Evolutionary conservation across 192 early-diverging fungal genomes (phyloP), one percentile per base, ranked within the genome.

Genomic region (Anaeromyces robustus): DNA sequence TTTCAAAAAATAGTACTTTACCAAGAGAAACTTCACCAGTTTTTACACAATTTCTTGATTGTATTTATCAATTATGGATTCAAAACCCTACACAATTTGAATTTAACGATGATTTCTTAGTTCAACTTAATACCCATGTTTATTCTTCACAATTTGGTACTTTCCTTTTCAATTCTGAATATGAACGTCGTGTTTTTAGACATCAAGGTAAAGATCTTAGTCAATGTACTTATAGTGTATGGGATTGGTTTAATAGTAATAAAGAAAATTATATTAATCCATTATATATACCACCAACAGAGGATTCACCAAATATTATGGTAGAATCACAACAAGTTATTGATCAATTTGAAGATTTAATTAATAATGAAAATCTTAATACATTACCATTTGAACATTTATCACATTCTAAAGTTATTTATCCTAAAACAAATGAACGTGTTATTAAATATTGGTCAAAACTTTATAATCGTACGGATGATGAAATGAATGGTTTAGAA

Each of bases 1-100:
- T 77, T 12, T 77, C 30, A 7, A 87, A 85, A n/a, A 89, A 87
- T 78, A 85, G 78, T 77, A 32, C 85, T 0, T 81, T 83, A 4
- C 86, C 88, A 22, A 83, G 85, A 43, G 97, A 99, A 83, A 94
- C 95, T 0, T 94, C 93, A 30, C 97, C 97, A 18, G 92, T 99
- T 17, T 99, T 99, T 84, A 93, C 96, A 59, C 97, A 99, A 86
- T 99, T 98, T 82, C 87, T 99, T 19, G 97, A 99, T 85, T 97
- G 95, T 86, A 89, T 96, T 31, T 99, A 94, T 86, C 97, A 99
- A 86, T 85, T 97, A 19, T 93, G 93, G 88, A 88, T 86, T 29
- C 94, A 96, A 86, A 92, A 90, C 80, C 96, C 97, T 18, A 92
- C 92, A 4, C 90, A 94, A 79, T 99, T 99, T 86, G 96, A 97